These are phyloP conservation scores for Lupinus albus DNA, from an alignment of 306 rosid species.

Conservation along the genomic window DNA sequence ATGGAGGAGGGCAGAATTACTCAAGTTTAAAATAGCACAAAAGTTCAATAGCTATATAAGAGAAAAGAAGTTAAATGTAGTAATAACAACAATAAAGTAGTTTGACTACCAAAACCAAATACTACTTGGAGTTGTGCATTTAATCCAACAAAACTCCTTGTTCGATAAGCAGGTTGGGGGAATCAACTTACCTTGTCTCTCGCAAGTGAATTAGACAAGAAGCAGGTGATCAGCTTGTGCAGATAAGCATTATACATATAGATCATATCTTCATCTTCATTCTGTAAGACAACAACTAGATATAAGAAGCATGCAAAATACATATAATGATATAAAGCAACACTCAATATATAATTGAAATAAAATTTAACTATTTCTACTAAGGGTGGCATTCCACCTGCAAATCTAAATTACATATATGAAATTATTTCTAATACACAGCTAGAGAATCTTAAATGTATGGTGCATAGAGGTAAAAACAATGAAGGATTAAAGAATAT, in stretches of 20 bases:
- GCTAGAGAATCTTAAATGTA: slow-evolving; percentile 1
- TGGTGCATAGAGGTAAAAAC: no score
- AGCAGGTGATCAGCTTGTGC: slow-evolving; percentile 85
- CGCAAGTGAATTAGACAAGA: slow-evolving; percentile 85
- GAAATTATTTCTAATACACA: not conserved
- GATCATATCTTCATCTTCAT: slow-evolving; percentile 93
- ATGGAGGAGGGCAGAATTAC: no score
- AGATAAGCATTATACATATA: slow-evolving; percentile 94
- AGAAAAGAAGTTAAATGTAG: slow-evolving; percentile 26
- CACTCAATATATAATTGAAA: slow-evolving; percentile 18
- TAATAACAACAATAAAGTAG: slow-evolving; percentile 20
- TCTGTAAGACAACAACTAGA: slow-evolving; percentile 53
- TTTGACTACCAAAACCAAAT: slow-evolving; percentile 22
- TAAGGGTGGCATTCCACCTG: slow-evolving; percentile 12
- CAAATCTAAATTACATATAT: not conserved
- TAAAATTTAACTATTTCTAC: slow-evolving; percentile 5
- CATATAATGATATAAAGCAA: slow-evolving; percentile 33
- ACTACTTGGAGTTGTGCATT: slow-evolving; percentile 16
- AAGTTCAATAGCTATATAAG: slow-evolving; percentile 9
- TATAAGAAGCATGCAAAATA: slow-evolving; percentile 39
- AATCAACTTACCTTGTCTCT: slow-evolving; percentile 83
- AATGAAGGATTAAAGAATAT: no score
- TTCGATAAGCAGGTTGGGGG: not conserved
- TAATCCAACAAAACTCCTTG: slow-evolving; percentile 20
- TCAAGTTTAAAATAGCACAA: no score